Base-by-base conservation (phyloP, 1,284 basidiomycete genomes). In the Ustilago cynodontis region DNA sequence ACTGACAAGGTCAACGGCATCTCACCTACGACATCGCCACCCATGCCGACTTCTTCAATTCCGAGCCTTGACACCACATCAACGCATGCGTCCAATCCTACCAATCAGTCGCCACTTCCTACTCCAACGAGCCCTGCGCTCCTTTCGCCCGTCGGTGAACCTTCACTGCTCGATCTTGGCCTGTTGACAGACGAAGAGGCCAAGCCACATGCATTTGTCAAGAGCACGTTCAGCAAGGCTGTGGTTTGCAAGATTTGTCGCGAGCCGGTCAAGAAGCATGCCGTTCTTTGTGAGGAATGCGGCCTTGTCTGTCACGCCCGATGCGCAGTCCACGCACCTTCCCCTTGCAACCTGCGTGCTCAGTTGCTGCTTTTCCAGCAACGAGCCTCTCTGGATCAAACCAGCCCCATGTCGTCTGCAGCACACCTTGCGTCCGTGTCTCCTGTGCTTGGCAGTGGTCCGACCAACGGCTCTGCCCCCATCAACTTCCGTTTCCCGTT, bases 171-270 rank as follows among this genome's bases (percentile, higher is more conserved):
- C 20, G 67, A 76, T 49, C 73, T 82, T 7, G 68, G 58, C 64
- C 43, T 64, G 20, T 60, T 47, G 37, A 43, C 33, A n/a, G 67
- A 68, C 33, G 71, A 65, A 65, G 69, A 66, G 69, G 76, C 69
- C 39, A 79, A 66, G 77, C 76, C 53, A 35, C 95, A 97, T 81
- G 90, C 90, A 7, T 94, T 96, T 83, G 92, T 96, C 51, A 95
- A 94, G 88, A 96, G 93, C 2, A 92, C 92, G 2, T 97, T 97
- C 86, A 92, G 92, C 82, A 95, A 95, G 88, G 94, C 94, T 26
- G 92, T 98, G 87, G 87, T 90, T 13, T 98, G 95, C 87, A 90
- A 93, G 53, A 92, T 97, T 20, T 98, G 95, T 85, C 89, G 91
- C 64, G 87, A 89, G 59, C 90, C 89, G 65, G 92, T 94, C 79